Evolutionary conservation across 2,329 filamentous ascomycete genomes (phyloP).

Genomic region (Claviceps sorghi): DNA sequence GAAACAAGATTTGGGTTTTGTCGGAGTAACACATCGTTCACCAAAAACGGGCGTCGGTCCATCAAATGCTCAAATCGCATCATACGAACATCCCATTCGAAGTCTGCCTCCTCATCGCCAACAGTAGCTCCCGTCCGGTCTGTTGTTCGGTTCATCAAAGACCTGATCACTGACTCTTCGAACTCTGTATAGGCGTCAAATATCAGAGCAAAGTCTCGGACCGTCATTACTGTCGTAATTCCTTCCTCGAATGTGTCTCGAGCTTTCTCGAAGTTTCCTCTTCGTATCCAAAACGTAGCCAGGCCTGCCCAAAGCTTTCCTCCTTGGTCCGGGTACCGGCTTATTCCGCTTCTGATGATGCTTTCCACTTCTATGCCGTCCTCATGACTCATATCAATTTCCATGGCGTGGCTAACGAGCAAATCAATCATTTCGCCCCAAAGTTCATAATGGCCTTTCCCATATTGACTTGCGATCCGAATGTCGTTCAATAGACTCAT

Average conservation of each 20-base stretch:
- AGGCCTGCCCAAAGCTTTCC: conserved; percentile 91
- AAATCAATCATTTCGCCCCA: conserved; percentile 98
- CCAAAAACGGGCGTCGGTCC: conserved; percentile 86
- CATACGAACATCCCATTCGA: conserved; percentile 92
- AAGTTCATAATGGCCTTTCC: conserved; percentile 88
- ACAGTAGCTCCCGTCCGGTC: conserved; percentile 63
- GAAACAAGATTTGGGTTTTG: conserved; percentile 94
- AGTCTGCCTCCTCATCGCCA: conserved; percentile 70
- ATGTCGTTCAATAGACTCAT: conserved; percentile 86
- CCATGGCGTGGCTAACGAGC: conserved; percentile 76
- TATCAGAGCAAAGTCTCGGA: conserved; percentile 89
- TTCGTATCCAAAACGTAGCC: conserved; percentile 91
- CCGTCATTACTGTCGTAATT: conserved; percentile 95
- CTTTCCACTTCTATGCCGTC: conserved; percentile 78
- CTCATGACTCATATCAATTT: conserved; percentile 68
- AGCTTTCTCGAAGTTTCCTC: conserved; percentile 81
- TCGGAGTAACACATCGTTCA: conserved; percentile 87
- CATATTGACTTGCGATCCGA: conserved; percentile 80
- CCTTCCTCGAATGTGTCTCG: conserved; percentile 92
- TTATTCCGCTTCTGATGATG: conserved; percentile 84
- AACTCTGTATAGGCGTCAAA: conserved; percentile 96
- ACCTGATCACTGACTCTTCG: conserved; percentile 86
- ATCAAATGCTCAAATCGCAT: conserved; percentile 96
- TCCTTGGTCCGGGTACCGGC: conserved; percentile 80
- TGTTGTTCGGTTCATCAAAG: conserved; percentile 78